A percentile compares a stretch with the other conserved stretches of the same genome.
Evolutionary conservation across 2,329 filamentous ascomycete species (phyloP).

Genomic region (Zelopaecilomyces penicillatus): DNA sequence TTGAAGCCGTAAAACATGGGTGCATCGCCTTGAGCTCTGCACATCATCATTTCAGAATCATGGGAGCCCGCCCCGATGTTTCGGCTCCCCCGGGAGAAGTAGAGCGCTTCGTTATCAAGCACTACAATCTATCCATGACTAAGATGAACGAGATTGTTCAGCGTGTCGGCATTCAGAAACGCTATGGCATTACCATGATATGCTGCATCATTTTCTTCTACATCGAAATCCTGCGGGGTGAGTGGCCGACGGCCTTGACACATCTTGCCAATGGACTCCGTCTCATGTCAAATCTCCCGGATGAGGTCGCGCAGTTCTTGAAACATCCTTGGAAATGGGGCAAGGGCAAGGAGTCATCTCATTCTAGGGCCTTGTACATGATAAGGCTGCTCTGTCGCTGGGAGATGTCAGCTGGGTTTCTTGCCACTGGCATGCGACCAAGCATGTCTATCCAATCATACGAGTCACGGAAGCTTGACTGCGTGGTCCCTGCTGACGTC

Average conservation of each 20-base stretch:
- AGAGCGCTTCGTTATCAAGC: constrained; percentile 29
- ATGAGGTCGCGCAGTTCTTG: constrained; percentile 11
- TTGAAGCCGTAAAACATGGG: constrained; percentile 24
- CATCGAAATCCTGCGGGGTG: constrained; percentile 21
- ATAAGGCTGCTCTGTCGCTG: constrained; percentile 14
- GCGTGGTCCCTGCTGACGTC: constrained; percentile 8
- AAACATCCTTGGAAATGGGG: constrained; percentile 12
- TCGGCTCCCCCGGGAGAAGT: constrained; percentile 16
- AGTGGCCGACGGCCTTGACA: constrained; percentile 16
- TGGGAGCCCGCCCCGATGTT: constrained; percentile 6
- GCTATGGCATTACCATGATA: constrained; percentile 19
- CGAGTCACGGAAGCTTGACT: constrained; percentile 8
- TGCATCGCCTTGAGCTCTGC: constrained; percentile 26
- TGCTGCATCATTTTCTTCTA: constrained; percentile 25
- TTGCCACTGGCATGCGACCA: constrained; percentile 13
- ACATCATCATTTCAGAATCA: constrained; percentile 17
- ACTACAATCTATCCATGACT: constrained; percentile 30
- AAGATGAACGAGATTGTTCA: constrained; percentile 16
- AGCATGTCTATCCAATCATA: constrained; percentile 13
- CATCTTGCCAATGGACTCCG: constrained; percentile 23
- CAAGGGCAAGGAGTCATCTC: constrained; percentile 7
- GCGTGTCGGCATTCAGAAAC: constrained; percentile 1
- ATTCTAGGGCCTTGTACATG: constrained; percentile 14
- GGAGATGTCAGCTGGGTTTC: constrained; percentile 14
- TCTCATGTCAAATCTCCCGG: constrained; percentile 21